Conservation (phyloP, 2,329 filamentous ascomycete genomes). For the Ceratocystis lukuohia region DNA sequence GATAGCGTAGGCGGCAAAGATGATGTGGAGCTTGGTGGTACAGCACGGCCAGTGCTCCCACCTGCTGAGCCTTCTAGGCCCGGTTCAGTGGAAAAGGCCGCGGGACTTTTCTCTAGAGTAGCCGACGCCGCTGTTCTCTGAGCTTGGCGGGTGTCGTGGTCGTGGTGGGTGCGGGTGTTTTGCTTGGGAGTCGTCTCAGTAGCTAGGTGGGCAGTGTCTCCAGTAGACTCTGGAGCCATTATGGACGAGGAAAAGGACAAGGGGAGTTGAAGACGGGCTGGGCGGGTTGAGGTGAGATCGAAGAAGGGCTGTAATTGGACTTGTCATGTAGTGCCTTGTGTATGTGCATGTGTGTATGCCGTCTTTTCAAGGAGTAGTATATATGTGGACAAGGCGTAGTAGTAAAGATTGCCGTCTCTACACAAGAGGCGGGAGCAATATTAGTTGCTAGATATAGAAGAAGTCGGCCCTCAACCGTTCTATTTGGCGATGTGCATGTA, state of each 20-base stretch:
- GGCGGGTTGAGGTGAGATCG: not conserved
- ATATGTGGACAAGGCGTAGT: no score
- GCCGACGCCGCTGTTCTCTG: not conserved
- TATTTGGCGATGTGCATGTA: no score
- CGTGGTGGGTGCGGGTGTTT: not conserved
- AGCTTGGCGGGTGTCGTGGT: not conserved
- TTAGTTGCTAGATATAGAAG: no score
- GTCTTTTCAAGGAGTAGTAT: no score
- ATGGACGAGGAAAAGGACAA: not conserved
- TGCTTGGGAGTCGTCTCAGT: not conserved
- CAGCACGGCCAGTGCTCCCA: not conserved
- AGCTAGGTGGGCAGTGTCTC: not conserved
- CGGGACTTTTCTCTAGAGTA: not conserved
- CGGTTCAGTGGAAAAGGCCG: not conserved
- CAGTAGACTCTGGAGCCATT: not conserved
- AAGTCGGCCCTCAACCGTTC: no score
- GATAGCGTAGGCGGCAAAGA: not conserved
- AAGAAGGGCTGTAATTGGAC: not conserved
- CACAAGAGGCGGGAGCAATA: no score
- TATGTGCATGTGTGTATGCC: not conserved
- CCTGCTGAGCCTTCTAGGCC: not conserved
- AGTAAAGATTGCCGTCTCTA: no score
- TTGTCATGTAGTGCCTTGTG: not conserved
- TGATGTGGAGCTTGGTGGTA: not conserved
- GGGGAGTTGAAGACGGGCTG: not conserved